These are phyloP conservation scores for Galerina marginata DNA, from an alignment of 768 basidiomycete species.

Conservation along the genomic window DNA sequence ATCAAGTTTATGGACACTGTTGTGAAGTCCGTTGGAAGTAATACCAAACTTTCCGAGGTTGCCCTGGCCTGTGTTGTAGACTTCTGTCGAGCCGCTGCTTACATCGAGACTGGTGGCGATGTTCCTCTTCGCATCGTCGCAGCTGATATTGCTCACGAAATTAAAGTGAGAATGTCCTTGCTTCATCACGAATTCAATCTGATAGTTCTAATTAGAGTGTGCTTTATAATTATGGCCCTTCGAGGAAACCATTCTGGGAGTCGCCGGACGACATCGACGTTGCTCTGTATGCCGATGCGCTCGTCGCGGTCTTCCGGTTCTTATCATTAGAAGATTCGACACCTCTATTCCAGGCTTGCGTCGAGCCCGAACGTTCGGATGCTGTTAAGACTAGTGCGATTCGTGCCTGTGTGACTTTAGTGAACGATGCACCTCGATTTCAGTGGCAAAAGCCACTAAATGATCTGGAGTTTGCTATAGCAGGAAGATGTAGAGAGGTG, in stretches of 20 bases:
- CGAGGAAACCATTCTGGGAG: conserved; percentile 75
- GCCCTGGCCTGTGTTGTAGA: conserved; percentile 78
- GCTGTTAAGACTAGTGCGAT: conserved; percentile 81
- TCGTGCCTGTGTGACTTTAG: conserved; percentile 71
- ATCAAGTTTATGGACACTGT: conserved; percentile 68
- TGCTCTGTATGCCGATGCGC: conserved; percentile 74
- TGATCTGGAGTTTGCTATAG: conserved; percentile 50
- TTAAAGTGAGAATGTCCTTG: conserved; percentile 58
- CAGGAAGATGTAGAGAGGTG: conserved; percentile 56
- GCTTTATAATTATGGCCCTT: conserved; percentile 38
- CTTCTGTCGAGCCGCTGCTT: conserved; percentile 74
- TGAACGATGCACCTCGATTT: conserved; percentile 62
- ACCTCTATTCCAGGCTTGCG: conserved; percentile 63
- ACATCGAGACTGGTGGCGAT: conserved; percentile 56
- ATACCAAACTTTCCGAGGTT: conserved; percentile 66
- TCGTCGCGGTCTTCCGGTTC: conserved; percentile 77
- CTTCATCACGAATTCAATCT: background rate
- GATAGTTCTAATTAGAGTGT: conserved; percentile 26
- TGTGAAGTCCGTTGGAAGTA: conserved; percentile 57
- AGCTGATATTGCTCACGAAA: conserved; percentile 76
- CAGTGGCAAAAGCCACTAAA: conserved; percentile 61
- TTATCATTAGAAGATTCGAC: conserved; percentile 65
- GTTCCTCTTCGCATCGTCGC: conserved; percentile 68
- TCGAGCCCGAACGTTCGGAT: conserved; percentile 80
- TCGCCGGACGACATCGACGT: conserved; percentile 73